Base-by-base conservation (phyloP, 2,329 filamentous ascomycete species). In the Fusarium concolor region DNA sequence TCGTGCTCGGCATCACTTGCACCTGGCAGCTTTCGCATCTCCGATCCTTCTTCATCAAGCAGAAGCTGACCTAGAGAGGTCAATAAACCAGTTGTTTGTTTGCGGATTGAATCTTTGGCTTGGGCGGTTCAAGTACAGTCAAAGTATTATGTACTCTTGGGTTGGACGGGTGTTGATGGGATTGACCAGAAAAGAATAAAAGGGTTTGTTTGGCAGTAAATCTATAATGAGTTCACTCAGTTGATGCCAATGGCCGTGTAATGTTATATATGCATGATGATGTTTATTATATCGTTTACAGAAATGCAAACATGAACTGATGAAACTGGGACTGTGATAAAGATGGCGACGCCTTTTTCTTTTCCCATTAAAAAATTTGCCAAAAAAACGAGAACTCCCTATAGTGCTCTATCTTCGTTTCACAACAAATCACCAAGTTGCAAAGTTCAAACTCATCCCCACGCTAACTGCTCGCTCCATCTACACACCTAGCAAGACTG, bases 11-110 rank as follows among this genome's bases (percentile, higher is more conserved):
- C 56, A 85, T 90, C 56, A 97, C 96, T 33, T 99, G 96, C 82
- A 92, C 93, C 65, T 99, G 96, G 96, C 96, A 99, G 81, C 85
- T 99, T 45, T 97, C 94, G 54, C 95, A 99, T 82, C 87, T 99
- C 74, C 88, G 96, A 73, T 92, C 92, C 45, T 99, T 99, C 87
- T 99, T 99, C 85, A 99, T 99, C 85, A 99, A 99, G 87, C 95
- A 98, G 85, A 99, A 99, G 87, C 89, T 99, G 79, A 98, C 96
- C 62, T 99, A 88, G 81, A 46, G 39, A 26, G 29, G 42, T 59
- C 31, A 28, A 41, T 28, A n/a, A 22, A 47, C 41, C 24, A 57
- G 20, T 18, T 31, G 20, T 55, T 57, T 47, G 28, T 54, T 59
- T 51, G 17, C 41, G 44, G 42, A 28, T 46, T 67, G 56, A 46